phyloP scores from a whole-genome alignment of 148 eudicot genomes.

The Nyssa sinensis region DNA sequence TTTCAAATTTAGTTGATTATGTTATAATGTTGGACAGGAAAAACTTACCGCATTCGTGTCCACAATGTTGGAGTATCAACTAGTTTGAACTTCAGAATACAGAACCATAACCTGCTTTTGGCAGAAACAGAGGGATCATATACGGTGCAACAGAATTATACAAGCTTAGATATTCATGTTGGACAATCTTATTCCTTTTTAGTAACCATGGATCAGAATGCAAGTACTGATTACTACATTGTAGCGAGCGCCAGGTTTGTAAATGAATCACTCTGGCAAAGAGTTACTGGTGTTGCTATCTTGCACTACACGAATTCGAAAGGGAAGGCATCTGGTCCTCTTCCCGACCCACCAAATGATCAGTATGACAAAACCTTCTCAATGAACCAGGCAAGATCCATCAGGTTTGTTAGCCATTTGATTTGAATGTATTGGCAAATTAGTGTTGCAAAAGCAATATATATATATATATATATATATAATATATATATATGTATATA shows the following conservation, averaged over 20 bases:
- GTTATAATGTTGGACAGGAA: constrained; percentile 45
- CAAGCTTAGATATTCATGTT: constrained; percentile 91
- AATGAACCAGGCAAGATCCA: constrained; percentile 98
- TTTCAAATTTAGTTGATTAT: constrained; percentile 1
- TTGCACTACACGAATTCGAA: constrained; percentile 86
- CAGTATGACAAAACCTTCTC: constrained; percentile 84
- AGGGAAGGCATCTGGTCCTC: constrained; percentile 93
- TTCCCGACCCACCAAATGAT: constrained; percentile 91
- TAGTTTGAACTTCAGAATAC: constrained; percentile 88
- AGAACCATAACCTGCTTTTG: constrained; percentile 73
- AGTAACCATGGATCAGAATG: constrained; percentile 92
- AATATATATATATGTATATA: too few relatives aligned
- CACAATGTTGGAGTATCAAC: constrained; percentile 83
- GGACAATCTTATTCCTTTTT: constrained; percentile 98
- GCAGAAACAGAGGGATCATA: constrained; percentile 97
- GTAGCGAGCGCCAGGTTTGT: constrained; percentile 93
- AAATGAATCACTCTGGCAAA: constrained; percentile 72
- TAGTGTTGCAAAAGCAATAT: background rate
- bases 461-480: too few relatives aligned
- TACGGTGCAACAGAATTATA: constrained; percentile 92
- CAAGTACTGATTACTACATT: constrained; percentile 91
- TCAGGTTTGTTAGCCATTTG: constrained; percentile 58
- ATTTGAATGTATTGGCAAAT: background rate
- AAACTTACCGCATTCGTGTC: constrained; percentile 78
- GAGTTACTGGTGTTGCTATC: constrained; percentile 90